These are phyloP conservation scores for Collybia sordida DNA, from an alignment of 768 basidiomycete species.

Conservation along the genomic window DNA sequence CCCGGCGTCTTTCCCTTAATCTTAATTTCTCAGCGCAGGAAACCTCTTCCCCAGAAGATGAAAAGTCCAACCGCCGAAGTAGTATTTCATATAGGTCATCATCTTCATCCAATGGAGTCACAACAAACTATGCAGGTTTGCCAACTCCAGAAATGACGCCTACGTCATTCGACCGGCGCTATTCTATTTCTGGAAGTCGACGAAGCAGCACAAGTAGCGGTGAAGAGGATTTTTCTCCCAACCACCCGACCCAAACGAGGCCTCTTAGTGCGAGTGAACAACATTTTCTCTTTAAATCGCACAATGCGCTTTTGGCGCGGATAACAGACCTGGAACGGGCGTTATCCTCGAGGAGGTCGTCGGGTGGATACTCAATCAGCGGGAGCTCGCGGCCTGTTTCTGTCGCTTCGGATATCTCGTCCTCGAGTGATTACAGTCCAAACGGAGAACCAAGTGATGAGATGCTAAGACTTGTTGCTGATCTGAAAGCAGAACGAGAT, in stretches of 20 bases:
- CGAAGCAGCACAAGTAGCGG: slow-evolving; percentile 28
- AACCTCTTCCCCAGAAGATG: slow-evolving; percentile 27
- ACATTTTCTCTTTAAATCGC: slow-evolving; percentile 84
- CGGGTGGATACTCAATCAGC: slow-evolving; percentile 28
- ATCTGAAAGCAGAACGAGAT: slow-evolving; percentile 87
- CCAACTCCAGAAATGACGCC: slow-evolving; percentile 80
- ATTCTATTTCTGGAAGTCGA: slow-evolving; percentile 30
- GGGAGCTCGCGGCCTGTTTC: slow-evolving; percentile 53
- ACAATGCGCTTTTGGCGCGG: slow-evolving; percentile 78
- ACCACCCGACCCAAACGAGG: slow-evolving; percentile 35
- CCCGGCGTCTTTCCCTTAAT: slow-evolving; percentile 37
- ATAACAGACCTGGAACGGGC: slow-evolving; percentile 81
- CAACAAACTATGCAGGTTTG: slow-evolving; percentile 39
- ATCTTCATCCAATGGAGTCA: slow-evolving; percentile 27
- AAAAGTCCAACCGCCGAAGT: slow-evolving; percentile 49
- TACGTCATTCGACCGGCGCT: slow-evolving; percentile 44
- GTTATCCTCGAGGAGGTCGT: slow-evolving; percentile 44
- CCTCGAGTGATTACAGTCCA: slow-evolving; percentile 31
- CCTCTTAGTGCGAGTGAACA: slow-evolving; percentile 75
- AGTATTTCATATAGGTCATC: slow-evolving; percentile 77
- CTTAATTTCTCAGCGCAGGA: slow-evolving; percentile 30
- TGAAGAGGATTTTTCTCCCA: slow-evolving; percentile 46
- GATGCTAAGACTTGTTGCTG: slow-evolving; percentile 71
- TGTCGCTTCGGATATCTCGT: slow-evolving; percentile 42
- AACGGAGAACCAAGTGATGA: slow-evolving; percentile 64